Evolutionary conservation across 2,329 filamentous ascomycete species (phyloP), one percentile per base, ranked within the genome.

Genomic region (Arthrobotrys pseudoclavata): DNA sequence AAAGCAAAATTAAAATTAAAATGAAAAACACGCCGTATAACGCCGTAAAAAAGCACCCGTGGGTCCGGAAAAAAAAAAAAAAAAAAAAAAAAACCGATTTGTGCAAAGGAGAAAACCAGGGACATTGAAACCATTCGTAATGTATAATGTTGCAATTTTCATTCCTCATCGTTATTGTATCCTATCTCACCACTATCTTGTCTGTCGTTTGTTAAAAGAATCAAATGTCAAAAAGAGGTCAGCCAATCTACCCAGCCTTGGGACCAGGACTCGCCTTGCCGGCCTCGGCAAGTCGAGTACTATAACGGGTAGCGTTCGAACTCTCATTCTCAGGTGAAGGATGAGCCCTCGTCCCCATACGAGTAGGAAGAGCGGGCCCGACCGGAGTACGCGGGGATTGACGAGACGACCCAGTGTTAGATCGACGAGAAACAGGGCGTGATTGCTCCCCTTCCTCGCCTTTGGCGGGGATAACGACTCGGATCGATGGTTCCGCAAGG

Each of bases 301-400:
- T 71, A 50, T 71, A 63, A 24, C 74, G 74, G 18, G 74, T 57
- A 26, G 15, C 10, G 10, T 31, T 57, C 20, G 29, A 62, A 45
- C 31, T 40, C 10, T 76, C 67, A 29, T 45, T 42, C 24, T 63
- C 74, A 12, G 74, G 74, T 9, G 74, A 71, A 15, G 67, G 74
- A 31, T 77, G 74, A 29, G 74, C 67, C 20, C 74, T 67, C 1
- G 74, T 77, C 1, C 61, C 67, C 74, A 77, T 77, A 12, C 74
- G 74, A 31, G 45, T 50, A 24, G 64, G 22, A 12, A 22, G 52
- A 22, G 67, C 13, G 3, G 72, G 52, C 1, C 45, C 61, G 42
- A 62, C 45, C 34, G 72, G 72, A 34, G 67, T 71, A 22, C 74
- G 74, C 29, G 74, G 74, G 0, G 67, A 71, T 40, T 70, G 67